phyloP scores from a whole-genome alignment of 305 asterid genomes.

The Rubia tinctorum region DNA sequence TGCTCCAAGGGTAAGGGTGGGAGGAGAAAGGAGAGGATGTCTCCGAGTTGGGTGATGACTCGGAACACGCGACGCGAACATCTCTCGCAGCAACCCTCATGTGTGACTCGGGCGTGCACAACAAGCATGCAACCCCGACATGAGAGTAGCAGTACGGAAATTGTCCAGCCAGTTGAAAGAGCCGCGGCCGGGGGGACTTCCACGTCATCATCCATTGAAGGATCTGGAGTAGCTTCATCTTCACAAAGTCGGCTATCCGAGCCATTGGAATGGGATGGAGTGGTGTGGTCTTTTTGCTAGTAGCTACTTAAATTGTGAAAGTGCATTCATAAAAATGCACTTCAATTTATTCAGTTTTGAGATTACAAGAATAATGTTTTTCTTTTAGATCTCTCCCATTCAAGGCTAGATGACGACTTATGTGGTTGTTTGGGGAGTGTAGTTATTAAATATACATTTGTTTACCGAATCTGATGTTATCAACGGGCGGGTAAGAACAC shows the following conservation, averaged over 20 bases:
- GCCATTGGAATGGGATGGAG: not conserved
- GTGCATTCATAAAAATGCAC: not conserved
- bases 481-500: not conserved
- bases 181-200: not conserved
- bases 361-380: not conserved
- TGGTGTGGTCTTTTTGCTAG: too few relatives aligned
- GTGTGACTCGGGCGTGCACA: not conserved
- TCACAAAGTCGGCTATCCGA: not conserved
- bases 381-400: not conserved
- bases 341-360: too few relatives aligned
- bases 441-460: not conserved
- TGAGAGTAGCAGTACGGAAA: not conserved
- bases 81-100: not conserved
- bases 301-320: not conserved
- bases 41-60: not conserved
- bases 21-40: not conserved
- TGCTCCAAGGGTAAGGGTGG: not conserved
- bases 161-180: not conserved
- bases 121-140: not conserved
- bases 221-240: not conserved
- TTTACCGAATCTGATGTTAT: not conserved
- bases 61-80: not conserved
- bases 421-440: not conserved
- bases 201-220: not conserved
- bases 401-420: not conserved